phyloP scores from a whole-genome alignment of 176 grass and related monocot genomes.

The barley (Hordeum vulgare) region MorexV3_pseudomolecules_assembly NC_058521.1:9349600-9350099 shows the following conservation, averaged over 20 bases:
- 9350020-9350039: background rate
- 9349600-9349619: background rate
- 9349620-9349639: background rate
- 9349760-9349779: background rate
- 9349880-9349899: background rate
- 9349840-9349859: background rate
- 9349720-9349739: background rate
- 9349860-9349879: background rate
- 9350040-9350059: background rate
- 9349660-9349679: background rate
- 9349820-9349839: background rate
- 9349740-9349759: background rate
- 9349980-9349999: background rate
- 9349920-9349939: background rate
- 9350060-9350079: background rate
- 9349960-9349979: background rate
- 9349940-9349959: background rate
- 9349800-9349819: background rate
- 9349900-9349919: background rate
- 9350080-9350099: background rate
- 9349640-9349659: background rate
- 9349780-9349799: background rate
- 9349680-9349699: background rate
- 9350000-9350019: background rate
- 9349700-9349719: background rate